Percentiles rank a stretch among this genome's conserved stretches.
Evolutionary conservation across 257 asterid genomes (phyloP).

Genomic region (Primulina tabacum): DNA sequence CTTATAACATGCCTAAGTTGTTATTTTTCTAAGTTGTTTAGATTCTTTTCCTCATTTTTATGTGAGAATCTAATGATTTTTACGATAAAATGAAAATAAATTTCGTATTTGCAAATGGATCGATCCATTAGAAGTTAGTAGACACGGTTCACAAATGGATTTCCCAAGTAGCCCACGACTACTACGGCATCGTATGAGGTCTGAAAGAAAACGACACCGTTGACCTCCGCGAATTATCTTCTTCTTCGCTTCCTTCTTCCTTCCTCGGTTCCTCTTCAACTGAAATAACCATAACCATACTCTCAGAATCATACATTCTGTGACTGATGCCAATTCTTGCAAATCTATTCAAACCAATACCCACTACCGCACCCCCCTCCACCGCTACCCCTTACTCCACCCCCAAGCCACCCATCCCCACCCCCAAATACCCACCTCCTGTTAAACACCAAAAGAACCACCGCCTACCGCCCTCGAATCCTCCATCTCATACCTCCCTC

Average conservation of each 20-base stretch:
- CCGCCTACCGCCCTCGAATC: constrained; percentile 17
- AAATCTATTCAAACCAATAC: constrained; percentile 68
- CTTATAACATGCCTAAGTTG: too few species aligned
- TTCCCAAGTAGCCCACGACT: too few species aligned
- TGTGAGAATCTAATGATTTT: too few species aligned
- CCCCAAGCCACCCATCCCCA: constrained; percentile 50
- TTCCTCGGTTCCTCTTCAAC: neutral
- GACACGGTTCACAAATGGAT: too few species aligned
- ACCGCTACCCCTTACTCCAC: constrained; percentile 32
- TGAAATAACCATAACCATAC: constrained; percentile 3
- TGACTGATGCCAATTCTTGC: constrained; percentile 61
- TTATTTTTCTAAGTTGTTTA: too few species aligned
- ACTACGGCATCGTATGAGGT: too few species aligned
- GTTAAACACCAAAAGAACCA: constrained; percentile 26
- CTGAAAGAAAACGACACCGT: too few species aligned
- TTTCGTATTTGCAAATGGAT: too few species aligned
- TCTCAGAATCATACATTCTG: neutral
- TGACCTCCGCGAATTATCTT: neutral
- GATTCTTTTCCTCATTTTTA: too few species aligned
- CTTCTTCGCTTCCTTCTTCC: too few species aligned
- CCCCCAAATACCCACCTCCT: constrained; percentile 66
- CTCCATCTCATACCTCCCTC: neutral
- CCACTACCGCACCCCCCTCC: constrained; percentile 29
- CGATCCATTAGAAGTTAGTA: too few species aligned
- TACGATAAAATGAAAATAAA: too few species aligned